A percentile compares a stretch with the other conserved stretches of the same genome.
Conservation (phyloP, 2,329 filamentous ascomycete species). For the Thelonectria olida region DNA sequence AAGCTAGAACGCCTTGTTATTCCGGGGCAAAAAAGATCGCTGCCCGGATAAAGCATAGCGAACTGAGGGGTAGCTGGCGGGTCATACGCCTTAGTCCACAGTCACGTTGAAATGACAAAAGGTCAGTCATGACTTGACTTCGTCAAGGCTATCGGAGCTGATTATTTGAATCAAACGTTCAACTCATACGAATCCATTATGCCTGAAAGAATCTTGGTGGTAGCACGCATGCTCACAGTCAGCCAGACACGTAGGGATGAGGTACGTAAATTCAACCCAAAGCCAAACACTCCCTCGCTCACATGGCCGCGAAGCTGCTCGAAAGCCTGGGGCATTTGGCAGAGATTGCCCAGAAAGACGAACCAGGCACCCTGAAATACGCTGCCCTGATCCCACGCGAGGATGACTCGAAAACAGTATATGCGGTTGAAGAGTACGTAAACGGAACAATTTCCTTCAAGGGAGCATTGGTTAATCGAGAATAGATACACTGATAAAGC, state of each 20-base stretch:
- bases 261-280: background rate
- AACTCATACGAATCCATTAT: background rate
- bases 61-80: background rate
- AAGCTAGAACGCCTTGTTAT: background rate
- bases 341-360: background rate
- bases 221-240: constrained; percentile 15
- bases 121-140: background rate
- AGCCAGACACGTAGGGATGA: constrained; percentile 6
- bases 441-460: background rate
- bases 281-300: background rate
- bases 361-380: constrained; percentile 33
- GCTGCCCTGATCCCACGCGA: constrained; percentile 38
- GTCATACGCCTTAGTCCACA: background rate
- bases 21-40: background rate
- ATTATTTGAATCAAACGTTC: background rate
- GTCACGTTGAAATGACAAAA: background rate
- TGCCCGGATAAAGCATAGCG: constrained; percentile 11
- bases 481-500: constrained; percentile 38
- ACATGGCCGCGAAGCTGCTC: constrained; percentile 1
- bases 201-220: constrained; percentile 8
- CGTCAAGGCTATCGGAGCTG: background rate
- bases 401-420: constrained; percentile 37
- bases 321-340: constrained; percentile 4
- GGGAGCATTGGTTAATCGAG: background rate
- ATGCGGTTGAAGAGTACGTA: constrained; percentile 39